Base-by-base conservation (phyloP, 805 yeast genomes). In the Saccharomycopsis fodiens region DNA sequence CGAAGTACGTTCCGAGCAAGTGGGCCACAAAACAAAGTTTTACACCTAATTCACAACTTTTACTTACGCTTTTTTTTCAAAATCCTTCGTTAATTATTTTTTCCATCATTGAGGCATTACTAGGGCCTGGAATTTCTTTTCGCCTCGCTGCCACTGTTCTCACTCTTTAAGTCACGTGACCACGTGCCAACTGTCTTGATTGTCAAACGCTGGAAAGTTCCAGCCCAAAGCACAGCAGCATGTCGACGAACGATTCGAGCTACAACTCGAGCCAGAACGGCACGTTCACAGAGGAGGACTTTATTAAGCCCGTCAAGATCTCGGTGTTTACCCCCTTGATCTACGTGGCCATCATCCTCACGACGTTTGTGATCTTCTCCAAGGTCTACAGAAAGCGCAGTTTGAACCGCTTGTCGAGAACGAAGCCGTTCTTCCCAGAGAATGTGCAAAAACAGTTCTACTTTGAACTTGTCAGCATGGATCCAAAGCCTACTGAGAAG, bases 341-440 rank as follows among this genome's bases (percentile, higher is more conserved):
- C 34, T 89, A 89, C 60, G 79, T 86, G 46, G 79, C 74, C 3
- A 74, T 87, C 25, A 62, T 89, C 51, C 59, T 86, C 37, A 58
- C 83, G 2, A 77, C 89, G 2, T 70, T 89, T 48, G 65, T 79
- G 27, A 65, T 79, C 4, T 89, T 89, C 59, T 78, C 94, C 17
- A 70, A 79, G 36, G 67, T 72, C 44, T 85, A 88, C 61, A 74
- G 91, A 55, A 62, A 69, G 45, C 75, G 76, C 53, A 62, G 61
- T 40, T 55, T 67, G 30, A 61, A 67, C 45, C 73, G 76, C 51
- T 65, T 85, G 47, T 67, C 77, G 13, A 66, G 72, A 36, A 73
- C 83, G 53, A 76, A 74, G 54, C 89, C 95, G 12, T 76, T 91
- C 55, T 89, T 87, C 62, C 78, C 68, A 32, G 78, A 75, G 50